Evolutionary conservation across 495 filamentous ascomycete genomes (phyloP).

Genomic region (Aspergillus asperescens): DNA sequence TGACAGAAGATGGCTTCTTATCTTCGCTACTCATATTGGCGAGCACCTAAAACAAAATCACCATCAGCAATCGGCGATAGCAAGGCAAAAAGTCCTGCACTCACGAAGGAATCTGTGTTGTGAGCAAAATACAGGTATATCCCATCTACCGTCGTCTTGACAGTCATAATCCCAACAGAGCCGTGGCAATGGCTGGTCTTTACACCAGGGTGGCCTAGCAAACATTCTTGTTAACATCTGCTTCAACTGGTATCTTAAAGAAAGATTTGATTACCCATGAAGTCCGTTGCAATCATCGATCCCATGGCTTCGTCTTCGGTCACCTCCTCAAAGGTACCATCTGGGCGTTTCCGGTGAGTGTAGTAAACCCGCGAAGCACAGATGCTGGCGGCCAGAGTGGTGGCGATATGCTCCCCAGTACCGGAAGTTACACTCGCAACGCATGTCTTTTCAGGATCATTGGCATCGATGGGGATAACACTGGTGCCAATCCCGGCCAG

Average conservation of each 20-base stretch:
- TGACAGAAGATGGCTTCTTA: constrained; percentile 63
- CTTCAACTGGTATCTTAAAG: not conserved
- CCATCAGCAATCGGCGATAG: constrained; percentile 11
- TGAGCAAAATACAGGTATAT: constrained; percentile 81
- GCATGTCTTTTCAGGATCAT: constrained; percentile 53
- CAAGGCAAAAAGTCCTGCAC: constrained; percentile 11
- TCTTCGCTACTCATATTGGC: constrained; percentile 81
- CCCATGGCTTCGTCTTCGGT: constrained; percentile 69
- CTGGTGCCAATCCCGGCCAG: constrained; percentile 85
- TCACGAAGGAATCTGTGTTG: constrained; percentile 84
- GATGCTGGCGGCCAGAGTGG: constrained; percentile 73
- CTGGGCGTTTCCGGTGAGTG: constrained; percentile 50
- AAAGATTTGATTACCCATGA: constrained; percentile 51
- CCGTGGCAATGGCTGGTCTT: constrained; percentile 61
- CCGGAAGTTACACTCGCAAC: constrained; percentile 84
- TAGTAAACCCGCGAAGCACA: constrained; percentile 75
- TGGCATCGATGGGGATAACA: constrained; percentile 65
- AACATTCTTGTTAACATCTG: not conserved
- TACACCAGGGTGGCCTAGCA: constrained; percentile 66
- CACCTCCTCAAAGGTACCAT: constrained; percentile 55
- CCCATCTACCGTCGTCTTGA: constrained; percentile 69
- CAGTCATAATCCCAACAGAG: constrained; percentile 76
- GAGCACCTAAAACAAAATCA: constrained; percentile 52
- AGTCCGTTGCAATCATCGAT: constrained; percentile 69
- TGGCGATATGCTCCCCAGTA: constrained; percentile 96